phyloP scores from a whole-genome alignment of 192 early-diverging fungal species.

The Coemansia sp. region DNA sequence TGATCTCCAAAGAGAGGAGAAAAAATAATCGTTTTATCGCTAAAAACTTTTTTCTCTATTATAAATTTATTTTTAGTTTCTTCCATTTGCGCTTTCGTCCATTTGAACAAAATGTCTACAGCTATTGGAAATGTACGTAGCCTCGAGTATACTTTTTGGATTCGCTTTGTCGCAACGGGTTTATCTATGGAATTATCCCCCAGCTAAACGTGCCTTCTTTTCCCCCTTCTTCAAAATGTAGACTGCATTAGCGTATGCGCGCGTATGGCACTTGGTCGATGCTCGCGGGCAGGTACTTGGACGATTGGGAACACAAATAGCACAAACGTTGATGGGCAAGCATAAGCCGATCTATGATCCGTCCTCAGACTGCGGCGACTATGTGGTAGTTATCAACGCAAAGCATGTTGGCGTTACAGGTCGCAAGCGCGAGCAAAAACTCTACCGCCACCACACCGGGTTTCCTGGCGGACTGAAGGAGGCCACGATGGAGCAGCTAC shows the following conservation, averaged over 20 bases:
- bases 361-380: conserved; percentile 92
- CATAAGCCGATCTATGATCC: conserved; percentile 94
- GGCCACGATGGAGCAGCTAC: conserved; percentile 71
- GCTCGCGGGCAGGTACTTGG: conserved; percentile 85
- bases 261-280: conserved; percentile 93
- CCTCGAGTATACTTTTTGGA: neutral
- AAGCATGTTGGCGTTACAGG: conserved; percentile 77
- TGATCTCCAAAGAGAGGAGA: neutral
- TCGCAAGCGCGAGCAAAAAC: conserved; percentile 83
- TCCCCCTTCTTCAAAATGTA: conserved; percentile 25
- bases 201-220: neutral
- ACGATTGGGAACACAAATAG: conserved; percentile 81
- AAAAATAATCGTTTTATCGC: neutral
- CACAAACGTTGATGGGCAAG: conserved; percentile 93
- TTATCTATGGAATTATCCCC: neutral
- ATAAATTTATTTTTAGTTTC: neutral
- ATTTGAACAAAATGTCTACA: conserved; percentile 45
- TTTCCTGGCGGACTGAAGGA: conserved; percentile 88
- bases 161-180: neutral
- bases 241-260: conserved; percentile 83
- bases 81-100: neutral
- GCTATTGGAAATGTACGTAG: conserved; percentile 53
- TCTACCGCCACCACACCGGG: conserved; percentile 85
- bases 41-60: neutral
- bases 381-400: conserved; percentile 95